These are phyloP conservation scores for Crepidotus sp. DNA, from an alignment of 1,284 basidiomycete genomes.

Conservation along the genomic window DNA sequence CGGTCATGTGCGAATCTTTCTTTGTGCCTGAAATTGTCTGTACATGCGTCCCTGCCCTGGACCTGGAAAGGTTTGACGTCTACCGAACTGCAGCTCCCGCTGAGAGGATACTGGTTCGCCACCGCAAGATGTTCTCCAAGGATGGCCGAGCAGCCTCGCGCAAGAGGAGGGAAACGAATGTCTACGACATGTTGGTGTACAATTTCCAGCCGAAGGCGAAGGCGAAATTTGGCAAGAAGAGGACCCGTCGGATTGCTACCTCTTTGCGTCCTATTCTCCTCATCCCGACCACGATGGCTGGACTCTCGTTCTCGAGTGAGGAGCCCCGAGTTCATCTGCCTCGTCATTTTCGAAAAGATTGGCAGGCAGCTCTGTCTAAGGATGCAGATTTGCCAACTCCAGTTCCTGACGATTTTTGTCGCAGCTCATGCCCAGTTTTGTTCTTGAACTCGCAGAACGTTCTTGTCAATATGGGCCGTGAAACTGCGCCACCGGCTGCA, in stretches of 20 bases:
- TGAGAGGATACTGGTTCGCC: neutral
- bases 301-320: neutral
- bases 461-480: neutral
- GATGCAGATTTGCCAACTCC: neutral
- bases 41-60: constrained; percentile 7
- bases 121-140: constrained; percentile 7
- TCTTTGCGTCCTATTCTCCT: neutral
- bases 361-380: neutral
- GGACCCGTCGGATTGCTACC: neutral
- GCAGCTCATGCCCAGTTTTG: neutral
- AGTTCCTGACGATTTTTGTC: neutral
- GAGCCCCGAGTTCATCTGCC: constrained; percentile 5
- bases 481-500: neutral
- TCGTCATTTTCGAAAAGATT: neutral
- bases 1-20: constrained; percentile 8
- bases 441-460: neutral
- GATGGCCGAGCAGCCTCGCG: constrained; percentile 7
- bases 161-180: constrained; percentile 7
- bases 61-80: constrained; percentile 2
- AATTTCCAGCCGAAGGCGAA: constrained; percentile 12
- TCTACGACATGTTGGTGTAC: constrained; percentile 17
- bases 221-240: neutral
- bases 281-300: neutral
- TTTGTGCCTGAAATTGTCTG: constrained; percentile 11
- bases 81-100: constrained; percentile 2